These are phyloP conservation scores for Salix arbutifolia DNA, from an alignment of 345 rosid genomes.

Conservation along the genomic window DNA sequence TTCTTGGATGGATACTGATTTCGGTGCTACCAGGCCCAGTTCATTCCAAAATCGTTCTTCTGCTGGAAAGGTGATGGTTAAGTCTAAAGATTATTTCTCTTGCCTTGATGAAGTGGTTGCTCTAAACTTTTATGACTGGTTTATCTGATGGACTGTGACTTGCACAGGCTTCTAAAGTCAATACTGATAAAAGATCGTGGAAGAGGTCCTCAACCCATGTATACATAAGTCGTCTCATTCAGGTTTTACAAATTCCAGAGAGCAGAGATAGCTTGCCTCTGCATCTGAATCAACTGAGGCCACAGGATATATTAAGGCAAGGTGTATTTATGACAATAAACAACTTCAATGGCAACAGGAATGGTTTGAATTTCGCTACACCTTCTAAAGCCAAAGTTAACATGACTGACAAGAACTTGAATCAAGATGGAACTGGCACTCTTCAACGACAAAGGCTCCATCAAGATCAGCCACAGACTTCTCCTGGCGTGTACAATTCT, in stretches of 20 bases:
- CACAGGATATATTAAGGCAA: slow-evolving; percentile 30
- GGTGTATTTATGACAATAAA: slow-evolving; percentile 25
- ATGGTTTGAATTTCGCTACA: slow-evolving; percentile 20
- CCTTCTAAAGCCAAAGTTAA: slow-evolving; percentile 5
- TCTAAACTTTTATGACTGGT: background rate
- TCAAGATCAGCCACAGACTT: slow-evolving; percentile 27
- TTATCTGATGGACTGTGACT: slow-evolving; percentile 13
- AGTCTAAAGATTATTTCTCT: background rate
- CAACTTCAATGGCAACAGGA: slow-evolving; percentile 14
- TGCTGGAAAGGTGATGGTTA: slow-evolving; percentile 34
- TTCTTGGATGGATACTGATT: slow-evolving; percentile 50
- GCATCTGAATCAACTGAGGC: slow-evolving; percentile 27
- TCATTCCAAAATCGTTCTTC: slow-evolving; percentile 29
- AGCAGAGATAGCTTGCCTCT: slow-evolving; percentile 29
- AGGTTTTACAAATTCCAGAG: slow-evolving; percentile 30
- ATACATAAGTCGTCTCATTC: slow-evolving; percentile 58
- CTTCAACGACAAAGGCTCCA: slow-evolving; percentile 21
- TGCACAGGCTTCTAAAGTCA: slow-evolving; percentile 32
- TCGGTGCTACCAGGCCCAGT: slow-evolving; percentile 28
- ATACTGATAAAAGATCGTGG: slow-evolving; percentile 30
- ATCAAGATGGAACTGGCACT: slow-evolving; percentile 24
- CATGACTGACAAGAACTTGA: slow-evolving; percentile 16
- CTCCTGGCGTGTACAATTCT: slow-evolving; percentile 19
- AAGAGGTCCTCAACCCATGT: slow-evolving; percentile 64
- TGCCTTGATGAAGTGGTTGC: background rate